phyloP scores from a whole-genome alignment of 805 yeast species.

The Metschnikowia reukaufii region DNA sequence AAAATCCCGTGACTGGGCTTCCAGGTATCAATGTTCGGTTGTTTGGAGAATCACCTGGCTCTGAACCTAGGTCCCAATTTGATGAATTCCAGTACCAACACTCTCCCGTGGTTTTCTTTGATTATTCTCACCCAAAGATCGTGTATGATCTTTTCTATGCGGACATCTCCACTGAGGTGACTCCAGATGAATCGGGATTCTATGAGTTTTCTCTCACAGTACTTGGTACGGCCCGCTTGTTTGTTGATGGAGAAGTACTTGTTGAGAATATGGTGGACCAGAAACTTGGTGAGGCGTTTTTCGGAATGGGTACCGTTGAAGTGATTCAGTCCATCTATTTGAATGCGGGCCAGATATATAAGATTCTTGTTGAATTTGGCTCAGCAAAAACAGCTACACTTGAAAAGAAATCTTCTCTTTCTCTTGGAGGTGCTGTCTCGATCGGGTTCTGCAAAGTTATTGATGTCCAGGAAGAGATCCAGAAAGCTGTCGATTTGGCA shows the following conservation, averaged over 20 bases:
- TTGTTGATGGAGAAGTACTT: slow-evolving; percentile 16
- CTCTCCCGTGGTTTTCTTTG: slow-evolving; percentile 19
- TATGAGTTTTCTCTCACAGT: slow-evolving; percentile 17
- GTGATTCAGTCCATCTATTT: slow-evolving; percentile 8
- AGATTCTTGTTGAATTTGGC: slow-evolving; percentile 13
- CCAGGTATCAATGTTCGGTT: slow-evolving; percentile 28
- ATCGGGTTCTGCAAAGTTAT: slow-evolving; percentile 26
- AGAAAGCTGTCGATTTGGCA: slow-evolving; percentile 50
- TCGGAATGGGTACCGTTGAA: slow-evolving; percentile 17
- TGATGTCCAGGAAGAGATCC: slow-evolving; percentile 24
- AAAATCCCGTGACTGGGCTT: slow-evolving; percentile 24
- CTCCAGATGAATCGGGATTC: slow-evolving; percentile 23
- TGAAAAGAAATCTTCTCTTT: slow-evolving; percentile 23
- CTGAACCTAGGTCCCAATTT: slow-evolving; percentile 23
- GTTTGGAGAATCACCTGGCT: slow-evolving; percentile 26
- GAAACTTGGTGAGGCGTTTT: slow-evolving; percentile 9
- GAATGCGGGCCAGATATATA: slow-evolving; percentile 13
- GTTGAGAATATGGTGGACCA: slow-evolving; percentile 14
- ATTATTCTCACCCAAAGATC: slow-evolving; percentile 15
- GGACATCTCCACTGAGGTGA: slow-evolving; percentile 24
- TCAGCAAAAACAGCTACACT: slow-evolving; percentile 12
- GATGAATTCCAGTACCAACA: slow-evolving; percentile 23
- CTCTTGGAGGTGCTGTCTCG: slow-evolving; percentile 25
- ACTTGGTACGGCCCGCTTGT: slow-evolving; percentile 17
- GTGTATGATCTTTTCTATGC: slow-evolving; percentile 11